Evolutionary conservation across 2,329 filamentous ascomycete species (phyloP).

Genomic region (Diaporthe ilicicola): DNA sequence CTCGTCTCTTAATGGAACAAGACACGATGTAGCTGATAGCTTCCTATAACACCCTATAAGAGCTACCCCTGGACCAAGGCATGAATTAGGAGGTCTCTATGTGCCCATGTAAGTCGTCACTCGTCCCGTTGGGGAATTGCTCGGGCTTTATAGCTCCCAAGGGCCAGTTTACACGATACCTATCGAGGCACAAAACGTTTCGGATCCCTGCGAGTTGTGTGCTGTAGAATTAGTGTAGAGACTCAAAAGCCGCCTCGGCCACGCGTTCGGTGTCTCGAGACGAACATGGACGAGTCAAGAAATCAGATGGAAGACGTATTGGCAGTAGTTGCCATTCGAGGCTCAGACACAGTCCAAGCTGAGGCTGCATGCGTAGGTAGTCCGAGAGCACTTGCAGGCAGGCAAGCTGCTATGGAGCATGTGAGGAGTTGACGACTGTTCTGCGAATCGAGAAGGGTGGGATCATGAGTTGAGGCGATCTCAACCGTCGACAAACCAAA

Average conservation of each 20-base stretch:
- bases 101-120: neutral
- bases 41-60: neutral
- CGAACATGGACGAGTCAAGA: conserved; percentile 16
- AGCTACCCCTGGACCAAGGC: neutral
- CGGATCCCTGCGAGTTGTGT: neutral
- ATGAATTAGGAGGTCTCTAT: neutral
- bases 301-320: conserved; percentile 14
- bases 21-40: neutral
- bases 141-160: neutral
- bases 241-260: conserved; percentile 8
- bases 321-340: neutral
- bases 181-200: conserved; percentile 5
- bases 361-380: neutral
- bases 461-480: neutral
- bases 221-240: neutral
- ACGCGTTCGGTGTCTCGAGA: conserved; percentile 24
- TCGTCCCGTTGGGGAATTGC: neutral
- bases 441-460: neutral
- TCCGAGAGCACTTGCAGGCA: neutral
- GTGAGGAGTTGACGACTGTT: neutral
- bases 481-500: neutral
- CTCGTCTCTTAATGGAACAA: neutral
- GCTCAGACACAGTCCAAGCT: neutral
- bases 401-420: neutral
- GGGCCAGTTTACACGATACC: neutral